phyloP scores from a whole-genome alignment of 495 filamentous ascomycete genomes.

The Penicillium pancosmium region DNA sequence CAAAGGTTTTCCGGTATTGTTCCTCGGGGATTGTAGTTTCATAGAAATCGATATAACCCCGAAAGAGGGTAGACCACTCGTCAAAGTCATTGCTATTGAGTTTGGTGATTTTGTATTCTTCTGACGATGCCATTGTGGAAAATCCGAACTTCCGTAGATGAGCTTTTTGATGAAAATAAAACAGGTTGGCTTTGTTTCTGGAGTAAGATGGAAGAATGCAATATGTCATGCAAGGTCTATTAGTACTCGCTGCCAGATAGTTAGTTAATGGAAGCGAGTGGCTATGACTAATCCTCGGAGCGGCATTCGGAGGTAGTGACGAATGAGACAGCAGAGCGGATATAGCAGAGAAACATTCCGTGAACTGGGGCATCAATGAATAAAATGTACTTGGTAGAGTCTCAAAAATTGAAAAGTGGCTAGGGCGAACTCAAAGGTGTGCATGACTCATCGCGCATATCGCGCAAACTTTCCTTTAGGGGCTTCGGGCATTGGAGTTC shows the following conservation, averaged over 20 bases:
- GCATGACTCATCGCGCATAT: neutral
- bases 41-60: conserved; percentile 15
- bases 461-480: too few species aligned
- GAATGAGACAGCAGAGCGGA: neutral
- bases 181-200: neutral
- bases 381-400: neutral
- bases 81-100: conserved; percentile 12
- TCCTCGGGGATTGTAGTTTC: conserved; percentile 13
- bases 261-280: neutral
- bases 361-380: neutral
- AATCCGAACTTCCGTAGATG: neutral
- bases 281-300: neutral
- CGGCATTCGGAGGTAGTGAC: neutral
- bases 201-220: neutral
- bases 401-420: neutral
- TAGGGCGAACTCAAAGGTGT: neutral
- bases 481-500: too few species aligned
- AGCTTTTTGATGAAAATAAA: neutral
- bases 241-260: too few species aligned
- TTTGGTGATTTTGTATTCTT: conserved; percentile 12
- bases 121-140: conserved; percentile 9
- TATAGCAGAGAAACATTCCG: too few species aligned
- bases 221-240: neutral
- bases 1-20: conserved; percentile 13
- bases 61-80: conserved; percentile 14